These are phyloP conservation scores for Cicer bijugum DNA, from an alignment of 306 rosid genomes.

Conservation along the genomic window DNA sequence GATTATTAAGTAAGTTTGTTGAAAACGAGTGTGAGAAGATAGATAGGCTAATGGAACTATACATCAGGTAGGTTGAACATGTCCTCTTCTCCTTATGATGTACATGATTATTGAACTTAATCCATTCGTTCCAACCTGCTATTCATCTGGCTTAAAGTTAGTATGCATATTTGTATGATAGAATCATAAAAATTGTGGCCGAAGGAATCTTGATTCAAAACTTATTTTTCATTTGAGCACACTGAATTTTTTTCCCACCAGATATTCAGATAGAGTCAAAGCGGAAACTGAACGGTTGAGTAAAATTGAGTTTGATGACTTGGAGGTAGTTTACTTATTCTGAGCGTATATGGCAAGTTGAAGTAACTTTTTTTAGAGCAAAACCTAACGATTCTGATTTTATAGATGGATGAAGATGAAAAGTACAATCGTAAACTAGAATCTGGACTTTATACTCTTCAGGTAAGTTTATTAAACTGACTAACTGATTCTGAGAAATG, in stretches of 20 bases:
- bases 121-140: slow-evolving; percentile 23
- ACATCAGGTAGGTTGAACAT: slow-evolving; percentile 66
- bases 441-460: slow-evolving; percentile 96
- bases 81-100: slow-evolving; percentile 21
- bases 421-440: slow-evolving; percentile 90
- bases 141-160: slow-evolving; percentile 19
- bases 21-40: slow-evolving; percentile 95
- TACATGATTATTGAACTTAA: slow-evolving; percentile 28
- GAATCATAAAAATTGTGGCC: not conserved
- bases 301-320: slow-evolving; percentile 75
- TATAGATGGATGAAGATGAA: slow-evolving; percentile 92
- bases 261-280: slow-evolving; percentile 87
- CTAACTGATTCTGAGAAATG: slow-evolving; percentile 11
- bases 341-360: slow-evolving; percentile 24
- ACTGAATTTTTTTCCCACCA: slow-evolving; percentile 42
- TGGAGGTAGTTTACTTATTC: slow-evolving; percentile 65
- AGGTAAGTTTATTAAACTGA: slow-evolving; percentile 53
- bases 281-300: slow-evolving; percentile 75
- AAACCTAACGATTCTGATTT: slow-evolving; percentile 30
- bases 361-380: not conserved
- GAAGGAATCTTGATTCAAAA: slow-evolving; percentile 19
- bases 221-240: slow-evolving; percentile 37
- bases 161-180: slow-evolving; percentile 19
- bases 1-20: slow-evolving; percentile 87
- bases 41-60: slow-evolving; percentile 94